phyloP scores from a whole-genome alignment of 2,329 filamentous ascomycete genomes.

The Xylaria sp. region DNA sequence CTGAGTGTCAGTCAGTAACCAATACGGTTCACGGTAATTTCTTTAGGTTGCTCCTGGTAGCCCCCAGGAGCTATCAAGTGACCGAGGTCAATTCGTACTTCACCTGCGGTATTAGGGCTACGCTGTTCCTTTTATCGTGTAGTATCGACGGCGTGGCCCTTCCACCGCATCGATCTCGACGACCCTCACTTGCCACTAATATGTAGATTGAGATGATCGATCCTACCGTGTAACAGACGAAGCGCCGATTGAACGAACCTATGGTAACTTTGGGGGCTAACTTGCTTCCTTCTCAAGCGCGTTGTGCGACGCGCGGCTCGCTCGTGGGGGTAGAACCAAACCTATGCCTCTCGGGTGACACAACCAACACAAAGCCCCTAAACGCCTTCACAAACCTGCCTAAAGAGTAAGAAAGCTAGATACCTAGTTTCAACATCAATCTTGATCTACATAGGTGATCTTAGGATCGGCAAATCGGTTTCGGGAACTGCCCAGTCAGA shows the following conservation, averaged over 20 bases:
- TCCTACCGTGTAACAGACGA: constrained; percentile 28
- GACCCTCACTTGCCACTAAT: neutral
- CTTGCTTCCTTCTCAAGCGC: constrained; percentile 24
- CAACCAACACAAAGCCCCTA: neutral
- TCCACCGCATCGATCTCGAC: neutral
- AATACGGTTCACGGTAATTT: neutral
- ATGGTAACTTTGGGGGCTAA: neutral
- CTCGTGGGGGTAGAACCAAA: constrained; percentile 13
- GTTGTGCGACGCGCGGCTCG: constrained; percentile 27
- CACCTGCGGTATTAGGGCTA: neutral
- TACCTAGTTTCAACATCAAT: neutral
- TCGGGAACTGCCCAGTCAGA: neutral
- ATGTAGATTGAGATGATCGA: neutral
- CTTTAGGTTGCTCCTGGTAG: neutral
- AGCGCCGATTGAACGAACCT: constrained; percentile 19
- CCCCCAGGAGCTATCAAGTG: neutral
- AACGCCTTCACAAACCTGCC: neutral
- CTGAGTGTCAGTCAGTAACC: neutral
- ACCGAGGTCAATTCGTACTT: neutral
- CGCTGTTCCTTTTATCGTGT: neutral
- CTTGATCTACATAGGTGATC: neutral
- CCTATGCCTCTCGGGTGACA: constrained; percentile 9
- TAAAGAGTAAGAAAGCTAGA: neutral
- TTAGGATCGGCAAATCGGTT: neutral
- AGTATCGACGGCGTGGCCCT: neutral